Evolutionary conservation across 1,284 basidiomycete species (phyloP).

Genomic region (Moesziomyces sp.): DNA sequence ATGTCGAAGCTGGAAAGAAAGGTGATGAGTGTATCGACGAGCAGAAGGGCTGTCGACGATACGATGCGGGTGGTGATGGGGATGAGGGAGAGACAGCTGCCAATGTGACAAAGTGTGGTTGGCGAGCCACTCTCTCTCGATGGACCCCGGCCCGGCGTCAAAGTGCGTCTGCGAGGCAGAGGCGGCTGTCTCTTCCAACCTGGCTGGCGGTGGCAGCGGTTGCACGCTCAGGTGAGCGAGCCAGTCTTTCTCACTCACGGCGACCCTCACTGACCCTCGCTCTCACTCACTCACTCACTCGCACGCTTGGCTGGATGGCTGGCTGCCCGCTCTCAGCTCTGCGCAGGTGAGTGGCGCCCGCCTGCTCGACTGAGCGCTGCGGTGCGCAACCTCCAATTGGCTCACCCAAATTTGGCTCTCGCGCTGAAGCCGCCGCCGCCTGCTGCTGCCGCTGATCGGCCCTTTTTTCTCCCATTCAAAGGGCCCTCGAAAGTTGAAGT

Average conservation of each 20-base stretch:
- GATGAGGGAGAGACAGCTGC: not conserved
- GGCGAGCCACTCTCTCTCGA: constrained; percentile 1
- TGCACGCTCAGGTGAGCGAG: constrained; percentile 7
- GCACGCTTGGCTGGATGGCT: not conserved
- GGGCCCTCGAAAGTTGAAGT: too few species aligned
- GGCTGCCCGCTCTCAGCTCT: not conserved
- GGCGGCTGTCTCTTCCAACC: constrained; percentile 2
- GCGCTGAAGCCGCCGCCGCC: too few species aligned
- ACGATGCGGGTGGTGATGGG: constrained; percentile 1
- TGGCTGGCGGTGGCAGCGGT: constrained; percentile 12
- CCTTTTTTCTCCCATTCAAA: not conserved
- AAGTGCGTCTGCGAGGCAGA: constrained; percentile 3
- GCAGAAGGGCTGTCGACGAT: constrained; percentile 6
- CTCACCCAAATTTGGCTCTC: not conserved
- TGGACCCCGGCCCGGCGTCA: constrained; percentile 22
- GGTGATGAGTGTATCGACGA: not conserved
- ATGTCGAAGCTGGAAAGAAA: not conserved
- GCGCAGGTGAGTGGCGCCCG: too few species aligned
- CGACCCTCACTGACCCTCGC: not conserved
- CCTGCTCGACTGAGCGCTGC: not conserved
- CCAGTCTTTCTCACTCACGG: not conserved
- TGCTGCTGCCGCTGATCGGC: not conserved
- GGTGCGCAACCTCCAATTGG: not conserved
- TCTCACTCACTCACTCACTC: constrained; percentile 2
- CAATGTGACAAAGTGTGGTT: constrained; percentile 1